These are phyloP conservation scores for Raphanus hybrid DNA, from an alignment of 441 rosid genomes.

Conservation along the genomic window DNA sequence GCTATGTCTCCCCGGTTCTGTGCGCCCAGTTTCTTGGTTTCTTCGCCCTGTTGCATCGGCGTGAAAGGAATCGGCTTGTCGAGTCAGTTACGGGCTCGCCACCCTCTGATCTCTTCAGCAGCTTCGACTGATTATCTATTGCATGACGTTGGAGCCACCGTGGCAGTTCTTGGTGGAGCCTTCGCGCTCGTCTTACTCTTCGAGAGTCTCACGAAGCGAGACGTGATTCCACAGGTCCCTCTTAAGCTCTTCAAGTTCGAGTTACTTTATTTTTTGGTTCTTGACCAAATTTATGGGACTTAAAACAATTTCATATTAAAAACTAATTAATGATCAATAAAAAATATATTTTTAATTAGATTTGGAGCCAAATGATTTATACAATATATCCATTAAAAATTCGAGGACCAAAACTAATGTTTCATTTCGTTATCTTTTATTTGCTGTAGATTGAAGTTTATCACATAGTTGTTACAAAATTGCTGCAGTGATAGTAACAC, in stretches of 20 bases:
- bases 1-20: slow-evolving; percentile 27
- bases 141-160: slow-evolving; percentile 73
- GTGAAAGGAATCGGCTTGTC: slow-evolving; percentile 8
- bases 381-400: neutral
- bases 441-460: neutral
- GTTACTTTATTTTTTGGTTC: neutral
- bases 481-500: neutral
- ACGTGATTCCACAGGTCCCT: slow-evolving; percentile 71
- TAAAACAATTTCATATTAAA: neutral
- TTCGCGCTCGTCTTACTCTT: slow-evolving; percentile 67
- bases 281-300: neutral
- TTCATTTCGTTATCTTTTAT: neutral
- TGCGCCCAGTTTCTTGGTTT: neutral
- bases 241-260: neutral
- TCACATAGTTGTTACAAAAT: neutral
- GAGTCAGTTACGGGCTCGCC: slow-evolving; percentile 31
- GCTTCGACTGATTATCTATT: slow-evolving; percentile 41
- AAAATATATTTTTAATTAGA: neutral
- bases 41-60: slow-evolving; percentile 21
- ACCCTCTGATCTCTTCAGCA: slow-evolving; percentile 28
- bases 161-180: slow-evolving; percentile 71
- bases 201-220: slow-evolving; percentile 62
- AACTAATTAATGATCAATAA: neutral
- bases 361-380: neutral
- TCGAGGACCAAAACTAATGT: neutral